Base-by-base conservation (phyloP, 2,329 filamentous ascomycete species). In the Ophiostoma ulmi region DNA sequence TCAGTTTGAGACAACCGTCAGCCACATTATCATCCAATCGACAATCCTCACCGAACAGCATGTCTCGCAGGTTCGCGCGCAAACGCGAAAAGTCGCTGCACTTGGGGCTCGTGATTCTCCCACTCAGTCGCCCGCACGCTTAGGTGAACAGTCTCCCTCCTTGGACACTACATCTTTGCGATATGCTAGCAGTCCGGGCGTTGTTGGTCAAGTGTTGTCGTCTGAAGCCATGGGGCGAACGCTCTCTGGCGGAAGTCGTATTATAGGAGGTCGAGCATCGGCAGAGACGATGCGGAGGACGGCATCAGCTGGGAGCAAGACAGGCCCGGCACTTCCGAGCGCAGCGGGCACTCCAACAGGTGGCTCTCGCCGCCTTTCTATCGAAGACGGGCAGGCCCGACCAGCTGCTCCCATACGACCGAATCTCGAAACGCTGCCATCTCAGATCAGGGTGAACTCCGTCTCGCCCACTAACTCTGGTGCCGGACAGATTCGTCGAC, bases 21-120 rank as follows among this genome's bases (percentile, higher is more conserved):
- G 93, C 58, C 98, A 98, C 77, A 85, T 99, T 41, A 87, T 97
- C 20, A 92, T 97, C 78, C 93, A 99, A 80, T 93, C 93, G 73
- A 93, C 93, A 79, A 97, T 93, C 87, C 87, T 98, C 6, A 97
- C 95, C 77, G 94, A 98, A 78, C 86, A 92, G 69, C 93, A 98
- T 81, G 87, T 96, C 38, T 91, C 92, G 0, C 93, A 97, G 78
- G 92, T 98, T 67, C 88, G 92, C 74, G 93, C 91, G 26, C 93
- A 97, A 80, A 93, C 98, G 83, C 88, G 91, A 73, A 95, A 90
- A 77, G 72, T 72, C 8, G 88, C 86, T 2, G 85, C 85, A 36
- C 63, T 65, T 20, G 63, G 63, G 7, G 83, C 84, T 31, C 84
- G 85, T 69, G 85, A 85, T 72, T 78, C 81, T 71, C 87, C 87